Conservation (phyloP, 306 rosid genomes). For the Trichosanthes cucumerina region DNA sequence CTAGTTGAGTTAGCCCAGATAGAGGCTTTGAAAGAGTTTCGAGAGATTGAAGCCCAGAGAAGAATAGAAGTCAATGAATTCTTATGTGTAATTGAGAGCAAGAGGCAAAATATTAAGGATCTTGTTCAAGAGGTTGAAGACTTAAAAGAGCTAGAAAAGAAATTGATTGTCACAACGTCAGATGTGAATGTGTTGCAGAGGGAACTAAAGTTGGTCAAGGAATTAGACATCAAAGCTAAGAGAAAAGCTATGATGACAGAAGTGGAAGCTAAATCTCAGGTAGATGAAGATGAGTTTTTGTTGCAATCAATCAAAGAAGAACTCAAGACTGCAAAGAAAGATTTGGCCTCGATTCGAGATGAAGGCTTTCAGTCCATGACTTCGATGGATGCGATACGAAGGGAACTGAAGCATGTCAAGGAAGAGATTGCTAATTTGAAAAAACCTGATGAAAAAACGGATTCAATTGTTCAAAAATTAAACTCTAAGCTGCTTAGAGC, state of each 20-base stretch:
- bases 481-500: constrained; percentile 68
- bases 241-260: constrained; percentile 26
- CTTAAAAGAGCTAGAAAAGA: constrained; percentile 51
- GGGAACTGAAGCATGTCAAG: constrained; percentile 52
- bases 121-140: constrained; percentile 35
- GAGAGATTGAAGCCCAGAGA: constrained; percentile 42
- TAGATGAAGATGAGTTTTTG: constrained; percentile 26
- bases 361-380: constrained; percentile 77
- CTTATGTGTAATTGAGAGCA: constrained; percentile 30
- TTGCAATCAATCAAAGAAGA: constrained; percentile 38
- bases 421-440: constrained; percentile 29
- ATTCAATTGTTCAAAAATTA: constrained; percentile 36
- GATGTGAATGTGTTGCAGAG: constrained; percentile 53
- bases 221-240: constrained; percentile 27
- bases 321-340: constrained; percentile 49
- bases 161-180: constrained; percentile 47
- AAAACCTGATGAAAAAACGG: constrained; percentile 39
- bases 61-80: constrained; percentile 37
- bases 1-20: constrained; percentile 73
- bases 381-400: constrained; percentile 79
- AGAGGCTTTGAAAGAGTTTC: constrained; percentile 70
- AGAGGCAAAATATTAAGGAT: constrained; percentile 30
- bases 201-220: constrained; percentile 40
- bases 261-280: constrained; percentile 17
- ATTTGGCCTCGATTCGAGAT: constrained; percentile 43